Evolutionary conservation across 192 early-diverging fungal genomes (phyloP).

Genomic region (Spinellus fusiger): DNA sequence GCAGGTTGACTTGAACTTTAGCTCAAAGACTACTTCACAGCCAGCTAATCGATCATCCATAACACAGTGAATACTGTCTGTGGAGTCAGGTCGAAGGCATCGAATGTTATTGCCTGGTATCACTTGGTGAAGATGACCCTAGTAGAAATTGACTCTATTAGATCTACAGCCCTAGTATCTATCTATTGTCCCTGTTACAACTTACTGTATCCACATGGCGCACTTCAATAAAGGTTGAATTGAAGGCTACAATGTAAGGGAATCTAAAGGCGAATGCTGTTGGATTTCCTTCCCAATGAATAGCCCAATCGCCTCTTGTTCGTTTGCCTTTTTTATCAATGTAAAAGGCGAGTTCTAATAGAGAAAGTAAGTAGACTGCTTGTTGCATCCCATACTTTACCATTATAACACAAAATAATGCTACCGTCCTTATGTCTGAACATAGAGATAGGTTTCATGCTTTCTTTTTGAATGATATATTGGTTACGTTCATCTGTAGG

Average conservation of each 20-base stretch:
- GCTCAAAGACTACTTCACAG: slow-evolving; percentile 15
- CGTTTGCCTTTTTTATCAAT: slow-evolving; percentile 83
- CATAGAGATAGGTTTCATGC: slow-evolving; percentile 72
- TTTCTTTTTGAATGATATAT: slow-evolving; percentile 76
- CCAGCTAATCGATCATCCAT: slow-evolving; percentile 27
- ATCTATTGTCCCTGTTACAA: not conserved
- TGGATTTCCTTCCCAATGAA: slow-evolving; percentile 85
- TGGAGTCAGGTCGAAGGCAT: slow-evolving; percentile 44
- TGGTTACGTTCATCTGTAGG: slow-evolving; percentile 71
- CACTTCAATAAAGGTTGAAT: slow-evolving; percentile 86
- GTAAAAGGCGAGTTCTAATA: slow-evolving; percentile 83
- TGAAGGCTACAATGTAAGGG: slow-evolving; percentile 89
- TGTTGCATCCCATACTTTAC: slow-evolving; percentile 33
- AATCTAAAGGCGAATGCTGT: slow-evolving; percentile 74
- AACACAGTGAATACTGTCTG: slow-evolving; percentile 40
- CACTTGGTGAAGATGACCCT: slow-evolving; percentile 49
- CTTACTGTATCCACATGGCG: slow-evolving; percentile 72
- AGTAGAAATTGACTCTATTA: not conserved
- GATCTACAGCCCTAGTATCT: not conserved
- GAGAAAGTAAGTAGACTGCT: not conserved
- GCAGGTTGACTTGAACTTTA: slow-evolving; percentile 2
- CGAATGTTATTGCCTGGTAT: slow-evolving; percentile 54
- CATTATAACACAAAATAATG: slow-evolving; percentile 90
- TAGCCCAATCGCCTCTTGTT: slow-evolving; percentile 66
- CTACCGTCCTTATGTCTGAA: slow-evolving; percentile 73